phyloP scores from a whole-genome alignment of 768 basidiomycete species.

The Aureoboletus auriporus region DNA sequence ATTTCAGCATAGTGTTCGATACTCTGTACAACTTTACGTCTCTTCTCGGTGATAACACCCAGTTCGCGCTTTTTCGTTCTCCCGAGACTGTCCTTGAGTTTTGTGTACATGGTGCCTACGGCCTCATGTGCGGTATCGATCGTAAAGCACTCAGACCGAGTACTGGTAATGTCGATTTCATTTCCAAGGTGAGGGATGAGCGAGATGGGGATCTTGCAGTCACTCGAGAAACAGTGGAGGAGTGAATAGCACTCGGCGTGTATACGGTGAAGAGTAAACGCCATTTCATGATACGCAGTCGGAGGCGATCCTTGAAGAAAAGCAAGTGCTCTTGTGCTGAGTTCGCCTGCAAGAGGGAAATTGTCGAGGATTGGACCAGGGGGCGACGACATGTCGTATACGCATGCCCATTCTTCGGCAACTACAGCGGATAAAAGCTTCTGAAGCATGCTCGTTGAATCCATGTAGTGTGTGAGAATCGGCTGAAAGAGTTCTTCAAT shows the following conservation, averaged over 20 bases:
- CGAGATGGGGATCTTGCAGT: constrained; percentile 80
- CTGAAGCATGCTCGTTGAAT: constrained; percentile 89
- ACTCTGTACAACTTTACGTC: constrained; percentile 57
- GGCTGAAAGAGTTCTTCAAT: constrained; percentile 70
- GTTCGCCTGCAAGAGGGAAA: constrained; percentile 58
- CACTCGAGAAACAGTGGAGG: constrained; percentile 77
- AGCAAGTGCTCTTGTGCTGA: constrained; percentile 62
- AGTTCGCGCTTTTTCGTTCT: constrained; percentile 78
- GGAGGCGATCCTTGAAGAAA: constrained; percentile 77
- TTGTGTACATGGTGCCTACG: constrained; percentile 64
- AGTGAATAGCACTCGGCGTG: constrained; percentile 75
- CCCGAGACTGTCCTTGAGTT: constrained; percentile 70
- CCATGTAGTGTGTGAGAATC: constrained; percentile 73
- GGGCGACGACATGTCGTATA: constrained; percentile 38
- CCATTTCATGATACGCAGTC: constrained; percentile 87
- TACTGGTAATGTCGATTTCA: constrained; percentile 72
- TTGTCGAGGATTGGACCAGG: constrained; percentile 46
- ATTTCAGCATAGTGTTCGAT: constrained; percentile 79
- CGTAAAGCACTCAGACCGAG: constrained; percentile 65
- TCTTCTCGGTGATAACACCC: constrained; percentile 70
- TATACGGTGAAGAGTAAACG: constrained; percentile 72
- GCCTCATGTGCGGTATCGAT: constrained; percentile 72
- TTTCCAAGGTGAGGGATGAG: constrained; percentile 76
- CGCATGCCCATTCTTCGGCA: constrained; percentile 87
- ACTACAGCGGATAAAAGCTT: constrained; percentile 82